These are phyloP conservation scores for Cryptomeria japonica DNA, from an alignment of 75 land plant species.

Conservation along the genomic window DNA sequence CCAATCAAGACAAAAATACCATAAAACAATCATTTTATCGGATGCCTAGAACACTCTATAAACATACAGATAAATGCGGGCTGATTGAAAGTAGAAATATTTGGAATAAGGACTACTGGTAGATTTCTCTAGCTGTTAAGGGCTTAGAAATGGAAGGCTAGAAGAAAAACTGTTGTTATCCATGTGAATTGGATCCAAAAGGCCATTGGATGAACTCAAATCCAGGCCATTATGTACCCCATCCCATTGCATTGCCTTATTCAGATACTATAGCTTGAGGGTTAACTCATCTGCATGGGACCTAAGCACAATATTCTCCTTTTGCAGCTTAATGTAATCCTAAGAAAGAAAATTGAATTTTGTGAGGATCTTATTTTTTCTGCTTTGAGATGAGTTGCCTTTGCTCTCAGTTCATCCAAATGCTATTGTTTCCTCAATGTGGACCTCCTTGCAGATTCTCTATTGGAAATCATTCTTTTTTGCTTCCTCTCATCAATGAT, in stretches of 20 bases:
- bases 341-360: slow-evolving; percentile 52
- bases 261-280: slow-evolving; percentile 48
- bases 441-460: slow-evolving; percentile 88
- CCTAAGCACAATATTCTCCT: slow-evolving; percentile 61
- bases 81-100: neutral
- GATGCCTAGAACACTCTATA: neutral
- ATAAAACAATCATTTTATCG: too few species aligned
- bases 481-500: slow-evolving; percentile 58
- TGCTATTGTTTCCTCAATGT: slow-evolving; percentile 91
- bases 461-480: slow-evolving; percentile 82
- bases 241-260: slow-evolving; percentile 24
- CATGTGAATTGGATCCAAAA: neutral
- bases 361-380: slow-evolving; percentile 60
- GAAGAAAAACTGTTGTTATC: slow-evolving; percentile 25
- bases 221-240: neutral
- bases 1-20: too few species aligned
- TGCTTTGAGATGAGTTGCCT: slow-evolving; percentile 53
- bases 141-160: slow-evolving; percentile 24
- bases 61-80: neutral
- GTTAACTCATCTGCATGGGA: slow-evolving; percentile 52
- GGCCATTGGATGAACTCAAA: neutral
- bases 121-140: slow-evolving; percentile 37
- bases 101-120: slow-evolving; percentile 16
- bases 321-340: slow-evolving; percentile 35
- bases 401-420: slow-evolving; percentile 70